Conservation (phyloP, 2,329 filamentous ascomycete species). For the Zasmidium angulare region DNA sequence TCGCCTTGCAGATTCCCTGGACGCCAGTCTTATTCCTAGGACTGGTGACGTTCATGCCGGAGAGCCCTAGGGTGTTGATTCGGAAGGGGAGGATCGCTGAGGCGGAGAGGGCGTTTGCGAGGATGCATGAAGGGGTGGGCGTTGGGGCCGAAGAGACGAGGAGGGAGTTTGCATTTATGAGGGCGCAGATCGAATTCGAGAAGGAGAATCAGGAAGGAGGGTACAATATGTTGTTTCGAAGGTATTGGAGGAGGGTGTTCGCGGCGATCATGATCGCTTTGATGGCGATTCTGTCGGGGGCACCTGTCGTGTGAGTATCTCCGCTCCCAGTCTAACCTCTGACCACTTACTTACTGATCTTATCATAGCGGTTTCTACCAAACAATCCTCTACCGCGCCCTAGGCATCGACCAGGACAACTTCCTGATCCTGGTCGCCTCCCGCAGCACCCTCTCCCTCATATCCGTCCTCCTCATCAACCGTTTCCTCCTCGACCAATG, state of each 20-base stretch:
- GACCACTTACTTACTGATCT: slow-evolving; percentile 44
- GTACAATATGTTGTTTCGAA: slow-evolving; percentile 49
- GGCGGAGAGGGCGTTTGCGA: slow-evolving; percentile 27
- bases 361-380: slow-evolving; percentile 43
- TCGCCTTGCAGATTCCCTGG: slow-evolving; percentile 42
- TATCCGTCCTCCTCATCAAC: slow-evolving; percentile 51
- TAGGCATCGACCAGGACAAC: slow-evolving; percentile 51
- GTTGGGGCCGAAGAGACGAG: slow-evolving; percentile 44
- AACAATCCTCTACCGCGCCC: slow-evolving; percentile 53
- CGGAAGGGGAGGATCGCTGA: slow-evolving; percentile 23
- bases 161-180: slow-evolving; percentile 54
- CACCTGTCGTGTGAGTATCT: background rate
- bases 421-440: slow-evolving; percentile 55
- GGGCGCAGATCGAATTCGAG: slow-evolving; percentile 48
- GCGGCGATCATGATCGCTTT: slow-evolving; percentile 56
- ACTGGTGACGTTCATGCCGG: slow-evolving; percentile 20
- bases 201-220: slow-evolving; percentile 25
- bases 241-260: slow-evolving; percentile 52
- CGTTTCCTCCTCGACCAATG: slow-evolving; percentile 55
- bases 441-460: slow-evolving; percentile 54
- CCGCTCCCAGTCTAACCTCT: slow-evolving; percentile 45
- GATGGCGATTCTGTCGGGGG: slow-evolving; percentile 34
- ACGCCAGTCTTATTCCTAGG: slow-evolving; percentile 41
- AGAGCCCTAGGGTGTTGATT: slow-evolving; percentile 24
- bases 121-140: slow-evolving; percentile 46